A percentile compares a stretch with the other conserved stretches of the same genome.
These are phyloP conservation scores for Curvularia lunata DNA, from an alignment of 2,329 filamentous ascomycete genomes.

Conservation along the genomic window DNA sequence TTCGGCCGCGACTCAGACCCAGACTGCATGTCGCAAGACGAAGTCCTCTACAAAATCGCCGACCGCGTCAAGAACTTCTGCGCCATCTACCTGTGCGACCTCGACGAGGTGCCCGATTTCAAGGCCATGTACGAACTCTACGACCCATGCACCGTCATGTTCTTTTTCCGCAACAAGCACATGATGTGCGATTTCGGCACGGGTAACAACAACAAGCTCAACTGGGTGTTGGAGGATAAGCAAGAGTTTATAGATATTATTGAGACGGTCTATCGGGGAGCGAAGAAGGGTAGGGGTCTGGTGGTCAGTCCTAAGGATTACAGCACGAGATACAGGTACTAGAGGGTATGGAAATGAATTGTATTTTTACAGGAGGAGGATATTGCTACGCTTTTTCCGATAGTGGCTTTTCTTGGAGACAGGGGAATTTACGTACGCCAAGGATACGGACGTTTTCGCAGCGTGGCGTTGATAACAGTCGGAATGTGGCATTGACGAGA, in stretches of 20 bases:
- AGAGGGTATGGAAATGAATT: background rate
- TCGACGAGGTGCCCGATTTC: constrained; percentile 70
- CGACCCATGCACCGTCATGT: constrained; percentile 94
- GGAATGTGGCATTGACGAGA: constrained; percentile 4
- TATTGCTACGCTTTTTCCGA: background rate
- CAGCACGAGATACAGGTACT: constrained; percentile 74
- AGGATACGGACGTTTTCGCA: background rate
- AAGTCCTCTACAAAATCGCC: constrained; percentile 92
- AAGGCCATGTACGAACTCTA: constrained; percentile 94
- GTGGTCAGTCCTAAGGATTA: constrained; percentile 93
- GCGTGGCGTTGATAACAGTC: background rate
- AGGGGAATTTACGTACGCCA: background rate
- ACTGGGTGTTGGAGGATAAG: constrained; percentile 96
- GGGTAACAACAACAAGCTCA: constrained; percentile 98
- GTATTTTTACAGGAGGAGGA: background rate
- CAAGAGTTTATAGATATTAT: constrained; percentile 98
- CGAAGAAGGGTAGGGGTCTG: constrained; percentile 95
- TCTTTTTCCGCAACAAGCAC: constrained; percentile 97
- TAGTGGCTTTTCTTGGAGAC: background rate
- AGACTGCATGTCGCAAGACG: constrained; percentile 84
- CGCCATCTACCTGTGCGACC: constrained; percentile 82
- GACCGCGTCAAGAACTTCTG: constrained; percentile 93
- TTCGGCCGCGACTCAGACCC: constrained; percentile 88
- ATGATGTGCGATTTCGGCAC: constrained; percentile 98
- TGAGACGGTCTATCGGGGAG: constrained; percentile 97